These are phyloP conservation scores for Cryptomeria japonica DNA, from an alignment of 75 land plant genomes.

Conservation along the genomic window DNA sequence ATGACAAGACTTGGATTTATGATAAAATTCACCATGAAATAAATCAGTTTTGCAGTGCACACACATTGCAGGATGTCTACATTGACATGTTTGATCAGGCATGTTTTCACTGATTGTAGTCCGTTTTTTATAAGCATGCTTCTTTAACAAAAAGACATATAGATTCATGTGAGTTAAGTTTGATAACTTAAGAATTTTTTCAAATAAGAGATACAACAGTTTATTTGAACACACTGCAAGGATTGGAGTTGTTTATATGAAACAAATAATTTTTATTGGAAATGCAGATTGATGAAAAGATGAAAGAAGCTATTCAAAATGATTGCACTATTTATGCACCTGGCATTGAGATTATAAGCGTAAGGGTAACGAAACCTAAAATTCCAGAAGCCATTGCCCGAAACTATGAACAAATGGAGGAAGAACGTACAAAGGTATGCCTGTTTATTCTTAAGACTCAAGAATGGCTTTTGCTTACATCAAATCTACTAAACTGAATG, in stretches of 20 bases:
- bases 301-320: conserved; percentile 94
- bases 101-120: not conserved
- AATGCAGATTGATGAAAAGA: conserved; percentile 90
- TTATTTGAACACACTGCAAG: not conserved
- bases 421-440: conserved; percentile 92
- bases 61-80: conserved; percentile 91
- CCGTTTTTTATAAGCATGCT: not conserved
- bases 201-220: not conserved
- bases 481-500: not conserved
- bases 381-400: conserved; percentile 83
- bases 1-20: conserved; percentile 99
- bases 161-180: not conserved
- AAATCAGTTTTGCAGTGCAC: conserved; percentile 96
- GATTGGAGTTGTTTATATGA: not conserved
- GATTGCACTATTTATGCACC: conserved; percentile 99
- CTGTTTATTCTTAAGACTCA: not conserved
- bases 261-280: not conserved
- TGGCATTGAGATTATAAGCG: conserved; percentile 92
- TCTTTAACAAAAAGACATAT: not conserved
- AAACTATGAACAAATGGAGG: conserved; percentile 96
- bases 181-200: not conserved
- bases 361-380: conserved; percentile 93
- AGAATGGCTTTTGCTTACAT: not conserved
- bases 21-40: conserved; percentile 99
- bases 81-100: conserved; percentile 96